Evolutionary conservation across 2,329 filamentous ascomycete genomes (phyloP), one percentile per base, ranked within the genome.

Genomic region (Claviceps pazoutovae): DNA sequence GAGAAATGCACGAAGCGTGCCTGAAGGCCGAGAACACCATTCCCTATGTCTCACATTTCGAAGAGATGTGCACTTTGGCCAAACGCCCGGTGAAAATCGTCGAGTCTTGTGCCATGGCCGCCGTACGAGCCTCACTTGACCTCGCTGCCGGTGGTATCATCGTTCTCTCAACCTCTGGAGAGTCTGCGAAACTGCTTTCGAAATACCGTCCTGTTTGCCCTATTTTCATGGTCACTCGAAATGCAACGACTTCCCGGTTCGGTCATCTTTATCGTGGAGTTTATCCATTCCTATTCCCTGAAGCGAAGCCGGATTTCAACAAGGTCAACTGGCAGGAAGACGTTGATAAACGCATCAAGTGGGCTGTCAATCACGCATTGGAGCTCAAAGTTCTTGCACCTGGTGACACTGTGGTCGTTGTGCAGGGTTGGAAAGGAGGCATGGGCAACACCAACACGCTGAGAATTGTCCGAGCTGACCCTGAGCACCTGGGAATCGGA

Each of bases 191-290:
- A 64, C 83, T 97, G 56, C 78, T 97, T 60, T 95, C 91, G 75
- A 98, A 98, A 78, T 98, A 96, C 77, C 87, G 93, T 65, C 93
- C 93, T 49, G 90, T 97, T 58, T 97, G 91, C 81, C 93, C 93
- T 62, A 96, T 98, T 74, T 91, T 98, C 78, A 97, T 97, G 91
- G 87, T 98, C 58, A 95, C 91, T 58, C 85, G 93, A 63, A 95
- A 86, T 68, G 73, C 82, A 48, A 82, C 79, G 58, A 88, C 93
- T 50, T 86, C 89, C 55, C 80, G 93, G 72, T 97, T 93, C 71
- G 86, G 83, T 59, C 93, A 98, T 71, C 73, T 98, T 68, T 97
- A 96, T 76, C 91, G 93, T 66, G 93, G 93, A 62, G 91, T 98
- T 56, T 98, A 96, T 68, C 93, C 93, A 54, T 98, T 98, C 85